These are phyloP conservation scores for Cladophialophora carrionii DNA, from an alignment of 2,329 filamentous ascomycete genomes.

Conservation along the genomic window DNA sequence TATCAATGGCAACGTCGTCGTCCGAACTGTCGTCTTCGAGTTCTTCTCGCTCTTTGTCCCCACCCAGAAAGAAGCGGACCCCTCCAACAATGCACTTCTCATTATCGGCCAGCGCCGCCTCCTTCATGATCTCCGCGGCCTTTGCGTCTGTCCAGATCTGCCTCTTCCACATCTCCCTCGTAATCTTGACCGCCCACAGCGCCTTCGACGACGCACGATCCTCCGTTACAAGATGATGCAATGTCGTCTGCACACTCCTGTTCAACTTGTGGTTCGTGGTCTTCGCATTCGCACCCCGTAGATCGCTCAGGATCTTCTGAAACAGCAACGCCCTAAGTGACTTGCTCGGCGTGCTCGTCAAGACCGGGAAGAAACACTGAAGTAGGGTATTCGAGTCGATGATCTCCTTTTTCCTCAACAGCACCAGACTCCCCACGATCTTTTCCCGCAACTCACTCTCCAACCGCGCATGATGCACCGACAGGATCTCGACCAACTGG, in stretches of 20 bases:
- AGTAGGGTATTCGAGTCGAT: slow-evolving; percentile 82
- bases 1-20: slow-evolving; percentile 71
- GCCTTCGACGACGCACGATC: slow-evolving; percentile 84
- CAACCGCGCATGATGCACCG: slow-evolving; percentile 78
- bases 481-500: slow-evolving; percentile 79
- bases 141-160: slow-evolving; percentile 95
- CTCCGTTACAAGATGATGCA: slow-evolving; percentile 87
- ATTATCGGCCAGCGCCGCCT: slow-evolving; percentile 84
- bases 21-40: slow-evolving; percentile 86
- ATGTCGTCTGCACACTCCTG: slow-evolving; percentile 85
- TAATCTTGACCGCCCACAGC: slow-evolving; percentile 94
- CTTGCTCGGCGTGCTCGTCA: slow-evolving; percentile 91
- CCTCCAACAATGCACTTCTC: slow-evolving; percentile 89
- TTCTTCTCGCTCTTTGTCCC: slow-evolving; percentile 94
- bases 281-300: slow-evolving; percentile 85
- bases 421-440: slow-evolving; percentile 84
- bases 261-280: slow-evolving; percentile 90
- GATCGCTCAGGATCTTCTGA: slow-evolving; percentile 87
- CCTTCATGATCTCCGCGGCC: slow-evolving; percentile 97
- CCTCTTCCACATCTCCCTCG: slow-evolving; percentile 91
- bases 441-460: slow-evolving; percentile 89
- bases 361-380: slow-evolving; percentile 90
- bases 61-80: slow-evolving; percentile 91
- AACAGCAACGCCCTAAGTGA: slow-evolving; percentile 80
- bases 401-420: slow-evolving; percentile 87